Conservation (phyloP, 345 rosid species). For the Hibiscus mutabilis region DNA sequence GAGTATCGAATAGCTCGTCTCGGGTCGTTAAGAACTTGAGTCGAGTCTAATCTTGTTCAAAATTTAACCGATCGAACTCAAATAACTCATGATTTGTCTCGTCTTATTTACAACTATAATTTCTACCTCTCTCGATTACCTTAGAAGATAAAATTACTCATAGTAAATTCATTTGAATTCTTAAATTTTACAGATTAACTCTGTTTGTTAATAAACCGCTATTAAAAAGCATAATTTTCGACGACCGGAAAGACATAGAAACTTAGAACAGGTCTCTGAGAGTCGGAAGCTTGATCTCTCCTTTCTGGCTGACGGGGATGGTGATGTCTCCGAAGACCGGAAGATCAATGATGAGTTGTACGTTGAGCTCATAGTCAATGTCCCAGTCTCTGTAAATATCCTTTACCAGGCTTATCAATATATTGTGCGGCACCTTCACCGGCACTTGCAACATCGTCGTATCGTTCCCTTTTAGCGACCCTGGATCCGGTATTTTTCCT, state of each 20-base stretch:
- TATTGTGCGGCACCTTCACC: conserved; percentile 55
- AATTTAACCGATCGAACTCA: too few relatives aligned
- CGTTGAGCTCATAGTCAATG: conserved; percentile 65
- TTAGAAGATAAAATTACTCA: too few relatives aligned
- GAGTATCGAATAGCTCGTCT: too few relatives aligned
- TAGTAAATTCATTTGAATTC: too few relatives aligned
- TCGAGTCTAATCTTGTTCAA: too few relatives aligned
- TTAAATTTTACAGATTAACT: too few relatives aligned
- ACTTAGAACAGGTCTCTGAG: conserved; percentile 35
- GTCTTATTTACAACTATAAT: too few relatives aligned
- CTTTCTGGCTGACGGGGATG: conserved; percentile 58
- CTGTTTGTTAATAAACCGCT: too few relatives aligned
- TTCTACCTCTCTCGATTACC: too few relatives aligned
- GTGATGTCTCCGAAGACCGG: conserved; percentile 65
- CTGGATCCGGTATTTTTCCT: conserved; percentile 80
- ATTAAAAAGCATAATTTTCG: too few relatives aligned
- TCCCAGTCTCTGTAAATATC: conserved; percentile 84
- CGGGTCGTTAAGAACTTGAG: too few relatives aligned
- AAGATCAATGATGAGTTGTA: conserved; percentile 65
- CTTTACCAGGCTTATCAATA: conserved; percentile 55
- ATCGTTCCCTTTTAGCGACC: conserved; percentile 60
- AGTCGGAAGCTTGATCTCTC: conserved; percentile 85
- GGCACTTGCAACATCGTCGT: conserved; percentile 54
- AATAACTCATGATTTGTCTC: too few relatives aligned
- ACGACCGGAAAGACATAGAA: not conserved